Evolutionary conservation across 192 early-diverging fungal species (phyloP), one percentile per base, ranked within the genome.

Genomic region (Mortierella alpina): DNA sequence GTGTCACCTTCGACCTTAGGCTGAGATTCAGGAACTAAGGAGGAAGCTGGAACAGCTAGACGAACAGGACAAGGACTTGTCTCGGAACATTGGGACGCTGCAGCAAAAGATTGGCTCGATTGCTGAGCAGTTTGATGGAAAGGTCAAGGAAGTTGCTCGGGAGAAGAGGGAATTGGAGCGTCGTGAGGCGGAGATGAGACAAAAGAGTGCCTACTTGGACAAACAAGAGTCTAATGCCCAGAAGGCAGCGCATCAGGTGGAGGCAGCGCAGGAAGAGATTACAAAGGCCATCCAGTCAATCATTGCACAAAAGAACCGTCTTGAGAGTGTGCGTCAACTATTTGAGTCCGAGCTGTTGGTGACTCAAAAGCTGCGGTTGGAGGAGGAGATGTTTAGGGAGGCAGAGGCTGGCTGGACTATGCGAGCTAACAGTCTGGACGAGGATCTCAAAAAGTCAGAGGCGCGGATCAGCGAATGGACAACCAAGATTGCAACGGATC

Each of bases 361-460:
- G 6, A 72, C 72, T n/a, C 53, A 72, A 60, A 55, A 64, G 42
- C 39, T 80, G 46, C 57, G 70, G 53, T 10, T 39, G 6, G 70
- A 68, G 47, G 77, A 72, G 40, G 77, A 80, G 40, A 11, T 22
- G 1, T 72, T 80, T n/a, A 48, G 70, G 13, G 77, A 80, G 41
- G 65, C 64, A 7, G 59, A 80, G 22, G 77, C 70, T n/a, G 64
- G 70, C 3, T 80, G 77, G 77, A 72, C 44, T 45, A 63, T 80
- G 61, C 63, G 66, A 2, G 52, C 70, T 1, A 53, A 17, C 15
- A 62, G 49, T 5, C 40, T 72, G 41, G 14, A 7, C 0, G 60
- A 80, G 53, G 55, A 53, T 45, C 14, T 72, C 10, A 54, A 9
- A 5, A 56, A 42, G 7, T 44, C 46, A 12, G 77, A 72, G 15